phyloP scores from a whole-genome alignment of 495 filamentous ascomycete genomes.

The Alectoria sarmentosa region DNA sequence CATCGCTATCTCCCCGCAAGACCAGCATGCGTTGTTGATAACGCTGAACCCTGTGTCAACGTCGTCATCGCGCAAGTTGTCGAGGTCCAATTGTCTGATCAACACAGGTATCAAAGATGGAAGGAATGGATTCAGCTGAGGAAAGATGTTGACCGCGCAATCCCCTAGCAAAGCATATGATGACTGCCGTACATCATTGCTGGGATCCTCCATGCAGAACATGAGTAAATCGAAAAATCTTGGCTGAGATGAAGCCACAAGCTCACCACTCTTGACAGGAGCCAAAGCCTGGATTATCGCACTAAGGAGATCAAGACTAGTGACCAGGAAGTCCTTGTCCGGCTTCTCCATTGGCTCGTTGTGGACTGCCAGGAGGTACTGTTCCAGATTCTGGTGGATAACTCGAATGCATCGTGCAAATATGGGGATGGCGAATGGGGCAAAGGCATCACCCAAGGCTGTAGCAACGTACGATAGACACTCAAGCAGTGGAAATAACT shows the following conservation, averaged over 20 bases:
- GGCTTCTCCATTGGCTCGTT: slow-evolving; percentile 65
- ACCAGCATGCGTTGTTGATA: slow-evolving; percentile 98
- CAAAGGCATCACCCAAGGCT: slow-evolving; percentile 74
- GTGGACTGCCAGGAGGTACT: slow-evolving; percentile 58
- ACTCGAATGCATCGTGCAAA: slow-evolving; percentile 83
- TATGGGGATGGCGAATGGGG: slow-evolving; percentile 74
- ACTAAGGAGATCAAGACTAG: slow-evolving; percentile 89
- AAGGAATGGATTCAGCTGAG: slow-evolving; percentile 68
- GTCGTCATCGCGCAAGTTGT: slow-evolving; percentile 64
- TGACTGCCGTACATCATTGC: slow-evolving; percentile 92
- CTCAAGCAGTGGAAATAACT: slow-evolving; percentile 90
- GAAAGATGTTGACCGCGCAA: slow-evolving; percentile 91
- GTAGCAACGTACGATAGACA: slow-evolving; percentile 92
- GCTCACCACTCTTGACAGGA: slow-evolving; percentile 59
- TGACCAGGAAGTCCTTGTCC: slow-evolving; percentile 96
- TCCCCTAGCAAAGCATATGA: slow-evolving; percentile 94
- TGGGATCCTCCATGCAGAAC: slow-evolving; percentile 88
- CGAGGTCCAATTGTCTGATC: slow-evolving; percentile 81
- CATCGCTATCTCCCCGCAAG: slow-evolving; percentile 87
- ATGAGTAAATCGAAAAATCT: slow-evolving; percentile 83
- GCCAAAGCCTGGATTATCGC: slow-evolving; percentile 91
- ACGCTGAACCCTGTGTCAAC: slow-evolving; percentile 76
- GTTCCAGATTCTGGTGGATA: slow-evolving; percentile 83
- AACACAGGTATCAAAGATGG: slow-evolving; percentile 67
- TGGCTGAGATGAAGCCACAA: slow-evolving; percentile 68